Conservation (phyloP, 495 filamentous ascomycete genomes). For the Massariosphaeria phaeospora region DNA sequence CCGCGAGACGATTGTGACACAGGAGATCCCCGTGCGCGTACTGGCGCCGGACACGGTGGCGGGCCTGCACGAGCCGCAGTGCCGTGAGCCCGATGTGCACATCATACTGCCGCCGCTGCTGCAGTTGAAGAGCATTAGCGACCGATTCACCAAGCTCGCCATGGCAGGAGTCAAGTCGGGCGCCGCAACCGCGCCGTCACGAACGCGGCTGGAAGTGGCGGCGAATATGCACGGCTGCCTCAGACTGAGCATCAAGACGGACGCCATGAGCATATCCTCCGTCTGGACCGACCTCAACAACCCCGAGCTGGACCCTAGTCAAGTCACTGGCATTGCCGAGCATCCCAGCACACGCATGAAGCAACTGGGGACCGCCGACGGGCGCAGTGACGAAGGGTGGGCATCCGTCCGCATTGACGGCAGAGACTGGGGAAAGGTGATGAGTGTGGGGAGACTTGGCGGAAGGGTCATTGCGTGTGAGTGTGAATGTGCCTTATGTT, state of each 20-base stretch:
- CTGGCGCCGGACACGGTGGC: constrained; percentile 73
- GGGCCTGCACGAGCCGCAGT: constrained; percentile 80
- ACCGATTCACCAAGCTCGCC: constrained; percentile 84
- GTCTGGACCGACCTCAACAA: constrained; percentile 79
- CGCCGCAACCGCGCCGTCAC: constrained; percentile 29
- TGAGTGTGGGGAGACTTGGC: constrained; percentile 82
- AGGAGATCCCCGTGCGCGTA: constrained; percentile 90
- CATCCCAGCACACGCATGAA: no score
- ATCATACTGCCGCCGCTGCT: constrained; percentile 78
- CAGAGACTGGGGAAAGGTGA: constrained; percentile 80
- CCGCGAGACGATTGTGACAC: constrained; percentile 84
- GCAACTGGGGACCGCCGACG: constrained; percentile 40
- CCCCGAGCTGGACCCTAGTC: constrained; percentile 71
- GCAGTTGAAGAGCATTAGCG: constrained; percentile 84
- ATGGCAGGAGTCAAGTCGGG: constrained; percentile 26
- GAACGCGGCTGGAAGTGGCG: constrained; percentile 68
- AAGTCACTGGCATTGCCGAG: constrained; percentile 58
- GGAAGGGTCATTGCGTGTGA: constrained; percentile 86
- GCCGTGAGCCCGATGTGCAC: constrained; percentile 88
- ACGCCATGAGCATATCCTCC: constrained; percentile 73
- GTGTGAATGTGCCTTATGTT: constrained; percentile 22
- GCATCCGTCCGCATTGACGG: constrained; percentile 85
- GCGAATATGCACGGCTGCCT: constrained; percentile 92
- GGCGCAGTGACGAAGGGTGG: constrained; percentile 66
- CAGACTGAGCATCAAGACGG: constrained; percentile 66